Percentiles rank a stretch among this genome's conserved stretches.
Conservation (phyloP, 768 basidiomycete species). For the Leccinum longicurvipes region DNA sequence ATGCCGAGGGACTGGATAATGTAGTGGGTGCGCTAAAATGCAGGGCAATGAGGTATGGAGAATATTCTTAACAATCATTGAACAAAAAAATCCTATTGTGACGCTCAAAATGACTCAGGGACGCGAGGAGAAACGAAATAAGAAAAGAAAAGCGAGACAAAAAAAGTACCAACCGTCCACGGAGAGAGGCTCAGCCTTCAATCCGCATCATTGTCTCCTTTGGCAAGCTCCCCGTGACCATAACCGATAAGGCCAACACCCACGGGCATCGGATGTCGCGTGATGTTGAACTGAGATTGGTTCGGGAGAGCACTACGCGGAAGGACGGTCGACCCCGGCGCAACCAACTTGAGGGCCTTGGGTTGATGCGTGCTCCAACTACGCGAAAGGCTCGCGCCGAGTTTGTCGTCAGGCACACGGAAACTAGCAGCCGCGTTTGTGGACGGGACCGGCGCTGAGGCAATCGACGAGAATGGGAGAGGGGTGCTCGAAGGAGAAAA, state of each 20-base stretch:
- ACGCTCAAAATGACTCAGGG: background rate
- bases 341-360: conserved; percentile 37
- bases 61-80: conserved; percentile 17
- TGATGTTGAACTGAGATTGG: conserved; percentile 43
- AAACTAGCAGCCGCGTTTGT: conserved; percentile 7
- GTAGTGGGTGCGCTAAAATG: conserved; percentile 24
- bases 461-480: conserved; percentile 61
- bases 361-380: conserved; percentile 54
- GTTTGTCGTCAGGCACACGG: conserved; percentile 42
- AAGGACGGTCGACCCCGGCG: conserved; percentile 29
- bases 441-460: conserved; percentile 26
- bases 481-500: conserved; percentile 58
- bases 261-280: conserved; percentile 17
- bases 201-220: conserved; percentile 16
- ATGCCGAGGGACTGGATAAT: conserved; percentile 26
- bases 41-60: conserved; percentile 9
- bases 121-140: background rate
- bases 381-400: conserved; percentile 55
- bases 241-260: conserved; percentile 7
- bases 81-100: conserved; percentile 2
- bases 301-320: conserved; percentile 56
- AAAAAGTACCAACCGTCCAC: conserved; percentile 12
- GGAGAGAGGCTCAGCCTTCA: conserved; percentile 33
- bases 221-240: conserved; percentile 15
- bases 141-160: background rate